A percentile compares a stretch with the other conserved stretches of the same genome.
Conservation (phyloP, 306 rosid genomes). For the Clitoria ternatea region DNA sequence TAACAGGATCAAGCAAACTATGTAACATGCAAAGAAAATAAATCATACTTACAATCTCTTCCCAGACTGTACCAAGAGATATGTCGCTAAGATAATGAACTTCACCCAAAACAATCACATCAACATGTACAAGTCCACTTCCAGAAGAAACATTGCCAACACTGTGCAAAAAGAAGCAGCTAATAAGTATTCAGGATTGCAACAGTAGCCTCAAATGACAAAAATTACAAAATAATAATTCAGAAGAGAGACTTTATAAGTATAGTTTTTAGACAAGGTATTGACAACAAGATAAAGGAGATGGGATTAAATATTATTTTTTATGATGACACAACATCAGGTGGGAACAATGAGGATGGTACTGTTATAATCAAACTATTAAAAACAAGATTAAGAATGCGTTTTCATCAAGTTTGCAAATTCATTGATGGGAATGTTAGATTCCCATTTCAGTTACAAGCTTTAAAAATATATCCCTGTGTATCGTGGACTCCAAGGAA, state of each 20-base stretch:
- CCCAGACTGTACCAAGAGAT: constrained; percentile 96
- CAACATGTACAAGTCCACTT: constrained; percentile 77
- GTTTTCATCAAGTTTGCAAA: background rate
- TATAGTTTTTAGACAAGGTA: constrained; percentile 1
- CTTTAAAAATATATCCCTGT: background rate
- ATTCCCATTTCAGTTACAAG: background rate
- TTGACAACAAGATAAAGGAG: background rate
- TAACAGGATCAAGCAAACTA: constrained; percentile 16
- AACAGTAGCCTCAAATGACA: background rate
- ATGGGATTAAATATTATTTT: background rate
- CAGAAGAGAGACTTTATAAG: background rate
- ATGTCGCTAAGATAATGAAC: constrained; percentile 98
- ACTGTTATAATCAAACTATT: constrained; percentile 11
- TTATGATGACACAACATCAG: background rate
- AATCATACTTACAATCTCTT: constrained; percentile 78
- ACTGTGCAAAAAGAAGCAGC: constrained; percentile 45
- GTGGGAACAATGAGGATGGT: constrained; percentile 4
- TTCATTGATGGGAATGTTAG: background rate
- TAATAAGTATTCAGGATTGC: background rate
- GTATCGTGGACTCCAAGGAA: background rate
- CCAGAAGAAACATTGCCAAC: constrained; percentile 82
- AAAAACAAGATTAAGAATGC: background rate
- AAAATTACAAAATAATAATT: constrained; percentile 2
- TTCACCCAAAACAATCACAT: constrained; percentile 93
- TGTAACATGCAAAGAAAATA: constrained; percentile 6